Evolutionary conservation across 768 basidiomycete species (phyloP), one percentile per base, ranked within the genome.

Genomic region (Leccinum pellstonianum): DNA sequence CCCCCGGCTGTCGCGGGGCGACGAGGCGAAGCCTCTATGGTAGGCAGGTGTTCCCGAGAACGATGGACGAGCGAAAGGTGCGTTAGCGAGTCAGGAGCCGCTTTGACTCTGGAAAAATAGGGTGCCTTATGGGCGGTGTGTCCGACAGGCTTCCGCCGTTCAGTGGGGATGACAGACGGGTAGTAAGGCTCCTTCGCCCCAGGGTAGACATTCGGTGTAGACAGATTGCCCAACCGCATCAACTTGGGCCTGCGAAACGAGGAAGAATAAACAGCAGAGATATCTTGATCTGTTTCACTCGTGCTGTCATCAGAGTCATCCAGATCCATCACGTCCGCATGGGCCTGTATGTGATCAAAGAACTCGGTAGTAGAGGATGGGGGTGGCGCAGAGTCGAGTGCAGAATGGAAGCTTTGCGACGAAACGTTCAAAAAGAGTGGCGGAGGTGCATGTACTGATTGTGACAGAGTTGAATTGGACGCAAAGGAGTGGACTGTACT

Each of bases 261-360:
- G 21, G 66, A 61, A 41, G 66, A 52, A 69, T 66, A 71, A 54
- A 68, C 66, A 62, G 69, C 64, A 31, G 72, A 66, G 23, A 76
- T 65, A 15, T 77, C 78, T 15, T 73, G 72, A 49, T 75, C 77
- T 12, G 72, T 76, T 27, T 81, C 83, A 21, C 74, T 71, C 41
- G 65, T 59, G 54, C 73, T 74, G 56, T 80, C 80, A 25, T 80
- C 79, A 53, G 83, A 84, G 23, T 85, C 83, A 60, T 87, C 88
- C 55, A 88, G 74, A 62, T 87, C 89, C 64, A 89, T 86, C 83
- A 91, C 87, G 70, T 87, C 87, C 6, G 83, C 83, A 48, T 88
- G 84, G 15, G 80, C 75, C 64, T 90, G 86, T 49, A 91, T 85
- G 61, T 76, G 82, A 73, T 91, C 88, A 70, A 91, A 91, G 79